A percentile compares a stretch with the other conserved stretches of the same genome.
Conservation (phyloP, 352 stramenopile species). For the Phytophthora rubi region DNA sequence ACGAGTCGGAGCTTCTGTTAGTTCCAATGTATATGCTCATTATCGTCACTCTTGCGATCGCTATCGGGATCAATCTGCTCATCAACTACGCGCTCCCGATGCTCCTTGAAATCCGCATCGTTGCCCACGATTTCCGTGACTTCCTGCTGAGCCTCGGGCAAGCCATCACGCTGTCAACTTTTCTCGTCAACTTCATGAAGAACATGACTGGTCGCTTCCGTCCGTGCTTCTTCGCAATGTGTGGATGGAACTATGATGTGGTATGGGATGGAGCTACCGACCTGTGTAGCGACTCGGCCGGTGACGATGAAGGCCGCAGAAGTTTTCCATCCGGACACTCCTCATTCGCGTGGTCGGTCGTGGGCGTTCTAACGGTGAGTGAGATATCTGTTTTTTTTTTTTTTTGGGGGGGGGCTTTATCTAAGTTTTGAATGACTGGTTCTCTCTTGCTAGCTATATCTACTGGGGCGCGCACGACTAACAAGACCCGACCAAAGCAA, state of each 20-base stretch:
- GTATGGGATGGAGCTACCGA: conserved; percentile 75
- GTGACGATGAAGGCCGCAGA: conserved; percentile 68
- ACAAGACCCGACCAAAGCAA: conserved; percentile 50
- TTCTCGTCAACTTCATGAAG: conserved; percentile 80
- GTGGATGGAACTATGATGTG: conserved; percentile 65
- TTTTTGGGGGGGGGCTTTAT: background rate
- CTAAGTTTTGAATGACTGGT: background rate
- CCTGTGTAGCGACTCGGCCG: conserved; percentile 51
- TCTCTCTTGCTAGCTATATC: conserved; percentile 55
- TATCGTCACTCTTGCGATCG: conserved; percentile 40
- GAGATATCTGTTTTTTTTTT: no score
- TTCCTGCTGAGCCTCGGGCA: conserved; percentile 69
- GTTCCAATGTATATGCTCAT: conserved; percentile 62
- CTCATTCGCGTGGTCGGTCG: conserved; percentile 71
- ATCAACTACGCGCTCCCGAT: conserved; percentile 65
- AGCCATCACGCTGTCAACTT: conserved; percentile 53
- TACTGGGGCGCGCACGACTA: conserved; percentile 68
- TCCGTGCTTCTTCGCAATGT: conserved; percentile 82
- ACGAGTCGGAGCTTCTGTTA: background rate
- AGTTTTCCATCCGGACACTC: conserved; percentile 81
- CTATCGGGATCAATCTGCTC: conserved; percentile 56
- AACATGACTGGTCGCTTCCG: conserved; percentile 72
- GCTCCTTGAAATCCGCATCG: conserved; percentile 53
- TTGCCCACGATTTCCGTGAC: conserved; percentile 74
- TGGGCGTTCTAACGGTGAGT: conserved; percentile 72